A percentile compares a stretch with the other conserved stretches of the same genome.
Conservation (phyloP, 306 rosid genomes). For the Medicago arabica region DNA sequence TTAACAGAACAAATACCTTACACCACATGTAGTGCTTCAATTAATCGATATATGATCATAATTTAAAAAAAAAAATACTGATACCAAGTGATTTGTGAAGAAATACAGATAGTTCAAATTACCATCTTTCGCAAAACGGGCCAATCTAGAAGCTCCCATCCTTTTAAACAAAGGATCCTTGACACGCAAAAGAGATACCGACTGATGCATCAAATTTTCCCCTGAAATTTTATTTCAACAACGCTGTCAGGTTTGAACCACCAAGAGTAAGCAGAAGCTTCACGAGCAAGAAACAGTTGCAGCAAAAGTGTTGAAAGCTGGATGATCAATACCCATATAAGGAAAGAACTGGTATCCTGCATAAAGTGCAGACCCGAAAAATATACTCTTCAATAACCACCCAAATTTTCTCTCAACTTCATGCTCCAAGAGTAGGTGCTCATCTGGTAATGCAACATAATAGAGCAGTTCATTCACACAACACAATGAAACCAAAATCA, state of each 20-base stretch:
- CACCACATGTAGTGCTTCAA: conserved; percentile 9
- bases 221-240: conserved; percentile 54
- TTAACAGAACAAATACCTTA: conserved; percentile 10
- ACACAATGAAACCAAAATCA: conserved; percentile 21
- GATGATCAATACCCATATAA: conserved; percentile 65
- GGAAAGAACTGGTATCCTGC: conserved; percentile 89
- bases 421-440: conserved; percentile 61
- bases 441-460: conserved; percentile 55
- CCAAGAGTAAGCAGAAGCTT: conserved; percentile 15
- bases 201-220: conserved; percentile 89
- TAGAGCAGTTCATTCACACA: conserved; percentile 25
- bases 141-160: conserved; percentile 91
- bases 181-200: conserved; percentile 82
- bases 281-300: conserved; percentile 15
- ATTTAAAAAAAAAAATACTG: conserved; percentile 5
- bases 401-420: conserved; percentile 88
- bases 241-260: conserved; percentile 39
- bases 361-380: conserved; percentile 74
- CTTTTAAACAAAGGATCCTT: conserved; percentile 94
- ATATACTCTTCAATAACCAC: conserved; percentile 77
- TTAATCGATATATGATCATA: neutral
- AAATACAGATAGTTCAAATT: conserved; percentile 26
- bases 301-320: neutral
- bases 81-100: neutral
- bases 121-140: conserved; percentile 92